Percentiles rank a stretch among this genome's conserved stretches.
Conservation (phyloP, 2,329 filamentous ascomycete species). For the Tricladium varicosporioides region DNA sequence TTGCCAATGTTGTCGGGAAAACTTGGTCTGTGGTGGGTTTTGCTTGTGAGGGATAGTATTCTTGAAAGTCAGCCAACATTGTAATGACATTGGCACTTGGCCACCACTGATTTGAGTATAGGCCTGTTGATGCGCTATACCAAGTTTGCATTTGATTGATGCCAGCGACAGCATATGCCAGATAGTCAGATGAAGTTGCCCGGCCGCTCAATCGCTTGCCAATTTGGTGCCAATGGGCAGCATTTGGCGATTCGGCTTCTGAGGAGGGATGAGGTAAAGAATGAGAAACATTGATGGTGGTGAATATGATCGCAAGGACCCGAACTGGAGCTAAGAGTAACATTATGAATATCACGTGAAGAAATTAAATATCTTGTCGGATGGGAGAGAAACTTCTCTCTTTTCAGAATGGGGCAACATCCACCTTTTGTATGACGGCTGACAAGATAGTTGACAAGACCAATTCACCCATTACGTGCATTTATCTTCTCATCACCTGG, state of each 20-base stretch:
- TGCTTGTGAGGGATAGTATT: constrained; percentile 22
- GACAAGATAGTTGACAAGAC: background rate
- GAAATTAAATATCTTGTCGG: background rate
- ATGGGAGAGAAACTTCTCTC: background rate
- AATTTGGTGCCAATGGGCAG: constrained; percentile 1
- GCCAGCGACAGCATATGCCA: constrained; percentile 31
- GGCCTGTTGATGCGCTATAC: constrained; percentile 58
- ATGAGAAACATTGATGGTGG: constrained; percentile 5
- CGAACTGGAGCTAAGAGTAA: constrained; percentile 1
- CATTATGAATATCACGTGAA: constrained; percentile 10
- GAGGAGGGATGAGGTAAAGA: constrained; percentile 9
- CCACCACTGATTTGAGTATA: constrained; percentile 71
- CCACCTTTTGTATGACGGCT: background rate
- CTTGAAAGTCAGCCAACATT: constrained; percentile 53
- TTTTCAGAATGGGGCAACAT: background rate
- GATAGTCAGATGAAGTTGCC: constrained; percentile 21
- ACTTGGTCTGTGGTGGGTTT: constrained; percentile 20
- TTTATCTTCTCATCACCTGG: constrained; percentile 4
- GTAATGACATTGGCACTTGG: constrained; percentile 67
- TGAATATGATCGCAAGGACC: constrained; percentile 2
- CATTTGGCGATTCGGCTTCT: constrained; percentile 3
- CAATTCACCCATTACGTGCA: background rate
- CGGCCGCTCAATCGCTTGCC: constrained; percentile 4
- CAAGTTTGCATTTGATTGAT: constrained; percentile 53
- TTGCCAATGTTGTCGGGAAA: constrained; percentile 25